Percentiles rank a stretch among this genome's conserved stretches.
Evolutionary conservation across 306 rosid species (phyloP).

Genomic region (Prunus mira): DNA sequence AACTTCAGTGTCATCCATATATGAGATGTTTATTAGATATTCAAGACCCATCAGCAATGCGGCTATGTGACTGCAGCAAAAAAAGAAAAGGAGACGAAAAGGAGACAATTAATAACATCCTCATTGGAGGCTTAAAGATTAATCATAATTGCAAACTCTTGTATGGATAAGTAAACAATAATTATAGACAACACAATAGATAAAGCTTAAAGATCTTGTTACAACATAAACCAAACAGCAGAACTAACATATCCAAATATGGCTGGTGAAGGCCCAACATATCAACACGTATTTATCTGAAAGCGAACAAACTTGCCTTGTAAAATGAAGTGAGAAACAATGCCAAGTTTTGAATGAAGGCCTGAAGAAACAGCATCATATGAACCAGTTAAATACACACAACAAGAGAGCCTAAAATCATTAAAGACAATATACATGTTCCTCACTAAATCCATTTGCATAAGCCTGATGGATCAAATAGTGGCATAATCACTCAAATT

Average conservation of each 20-base stretch:
- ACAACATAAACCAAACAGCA: not conserved
- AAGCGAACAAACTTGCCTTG: too few relatives aligned
- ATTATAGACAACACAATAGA: not conserved
- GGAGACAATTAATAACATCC: not conserved
- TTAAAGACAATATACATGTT: too few relatives aligned
- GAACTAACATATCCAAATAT: not conserved
- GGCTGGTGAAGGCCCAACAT: not conserved
- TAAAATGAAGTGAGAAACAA: conserved; percentile 80
- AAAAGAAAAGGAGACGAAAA: not conserved
- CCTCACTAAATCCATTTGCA: too few relatives aligned
- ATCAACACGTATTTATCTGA: too few relatives aligned
- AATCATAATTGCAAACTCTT: too few relatives aligned
- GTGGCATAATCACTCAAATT: too few relatives aligned
- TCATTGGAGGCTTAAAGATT: not conserved
- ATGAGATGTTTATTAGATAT: conserved; percentile 87
- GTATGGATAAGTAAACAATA: not conserved
- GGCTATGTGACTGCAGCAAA: conserved; percentile 60
- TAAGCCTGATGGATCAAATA: too few relatives aligned
- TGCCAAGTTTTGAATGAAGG: conserved; percentile 67
- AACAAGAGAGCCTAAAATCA: too few relatives aligned
- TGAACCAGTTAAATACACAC: too few relatives aligned
- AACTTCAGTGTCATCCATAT: conserved; percentile 90
- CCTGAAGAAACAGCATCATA: conserved; percentile 34
- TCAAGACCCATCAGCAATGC: conserved; percentile 82
- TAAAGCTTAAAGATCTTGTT: too few relatives aligned